Evolutionary conservation across 495 filamentous ascomycete species (phyloP), one percentile per base, ranked within the genome.

Genomic region (Annulohypoxylon nitens): DNA sequence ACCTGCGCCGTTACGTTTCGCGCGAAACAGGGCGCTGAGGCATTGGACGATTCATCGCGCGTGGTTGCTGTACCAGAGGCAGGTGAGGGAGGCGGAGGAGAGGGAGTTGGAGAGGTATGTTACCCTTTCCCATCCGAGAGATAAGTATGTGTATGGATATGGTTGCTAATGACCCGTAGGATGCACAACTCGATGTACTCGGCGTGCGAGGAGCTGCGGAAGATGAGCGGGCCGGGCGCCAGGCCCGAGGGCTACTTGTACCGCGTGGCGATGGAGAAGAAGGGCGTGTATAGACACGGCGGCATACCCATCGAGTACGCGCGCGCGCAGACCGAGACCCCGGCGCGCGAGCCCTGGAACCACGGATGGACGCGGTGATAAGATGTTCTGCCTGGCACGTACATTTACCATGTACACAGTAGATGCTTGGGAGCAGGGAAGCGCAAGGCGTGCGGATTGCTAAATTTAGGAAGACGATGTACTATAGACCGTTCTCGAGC

Each of bases 31-130:
- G 62, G 88, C 89, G 83, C 91, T 98, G 73, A 92, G 96, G 25
- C 96, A 99, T 85, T 99, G 97, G 96, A 97, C 96, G 60, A 98
- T 99, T 85, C 95, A 98, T 84, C 94, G 96, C 73, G 96, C 95
- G 20, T 98, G 93, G 92, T 84, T 92, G 67, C 81, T 97, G 48
- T 89, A 89, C 82, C 88, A 88, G 74, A 84, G 88, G 61, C 83
- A 90, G 74, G 85, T 89, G 80, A 89, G 89, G 55, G 83, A 84
- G 39, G 80, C 79, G 50, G 85, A 89, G 53, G 86, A 91, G 76
- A 80, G 83, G 36, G 90, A 90, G 75, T 84, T 96, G 43, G 85
- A 92, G 83, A 84, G 90, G 77, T 79, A 67, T 30, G 73, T 23
- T 39, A 48, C 23, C 10, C 41, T 4, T 45, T n/a, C n/a, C n/a